Base-by-base conservation (phyloP, 1,284 basidiomycete genomes). In the Testicularia cyperi region DNA sequence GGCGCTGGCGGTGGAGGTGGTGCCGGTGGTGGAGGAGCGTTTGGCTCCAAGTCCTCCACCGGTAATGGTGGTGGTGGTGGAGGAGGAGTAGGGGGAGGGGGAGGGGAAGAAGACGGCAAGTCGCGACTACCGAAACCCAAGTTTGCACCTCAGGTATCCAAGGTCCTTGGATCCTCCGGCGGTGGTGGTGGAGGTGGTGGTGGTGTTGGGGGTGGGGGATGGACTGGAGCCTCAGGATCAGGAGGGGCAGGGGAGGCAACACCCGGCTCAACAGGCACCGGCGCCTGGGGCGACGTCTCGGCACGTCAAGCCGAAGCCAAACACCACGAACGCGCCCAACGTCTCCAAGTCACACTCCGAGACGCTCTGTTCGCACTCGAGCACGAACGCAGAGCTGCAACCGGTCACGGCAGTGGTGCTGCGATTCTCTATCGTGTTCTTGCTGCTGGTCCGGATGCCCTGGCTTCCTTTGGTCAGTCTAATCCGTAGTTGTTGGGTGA, bases 361-460 rank as follows among this genome's bases (percentile, higher is more conserved):
- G 73, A 75, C 36, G 73, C 72, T 8, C 44, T 74, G 19, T 63
- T 71, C 25, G 73, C 72, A 19, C 43, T 75, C 15, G 73, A 75
- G 52, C 54, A 57, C 29, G 60, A 63, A 20, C 32, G 54, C 27
- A 45, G 43, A 8, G 60, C 47, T 13, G 60, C 45, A 4, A 36
- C 44, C 18, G 60, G 60, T 1, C 36, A 58, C 26, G 54, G 49
- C 15, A 63, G 60, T 34, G 60, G 60, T 20, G 60, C 57, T n/a
- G 21, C 42, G 12, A 40, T 63, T 6, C 26, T 63, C 25, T 63
- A 63, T 27, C 43, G 48, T 23, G 28, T 56, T 21, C 39, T 52
- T 13, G 57, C 57, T 5, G 45, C 38, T 16, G 51, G 38, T 15
- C 37, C 43, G 21, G 30, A 41, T 9, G 14, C 44, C 36, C 37